Conservation (phyloP, 2,329 filamentous ascomycete genomes). For the Immersiporthe knoxdaviesiana region DNA sequence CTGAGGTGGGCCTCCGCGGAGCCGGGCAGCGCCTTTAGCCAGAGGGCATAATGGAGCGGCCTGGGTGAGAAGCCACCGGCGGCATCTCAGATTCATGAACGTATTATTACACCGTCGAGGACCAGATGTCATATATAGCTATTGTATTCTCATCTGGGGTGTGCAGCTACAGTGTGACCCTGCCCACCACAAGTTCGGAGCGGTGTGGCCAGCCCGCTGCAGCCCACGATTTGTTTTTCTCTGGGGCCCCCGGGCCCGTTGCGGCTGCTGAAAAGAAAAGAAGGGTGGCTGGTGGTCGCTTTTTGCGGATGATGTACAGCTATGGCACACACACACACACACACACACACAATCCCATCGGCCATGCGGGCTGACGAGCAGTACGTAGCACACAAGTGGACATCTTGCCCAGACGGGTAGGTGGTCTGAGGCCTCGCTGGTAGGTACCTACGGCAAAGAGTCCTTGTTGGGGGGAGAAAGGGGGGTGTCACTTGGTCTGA, state of each 20-base stretch:
- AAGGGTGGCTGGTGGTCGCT: not conserved
- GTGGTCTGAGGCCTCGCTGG: not conserved
- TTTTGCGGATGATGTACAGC: no score
- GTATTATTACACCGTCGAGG: no score
- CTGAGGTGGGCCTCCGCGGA: not conserved
- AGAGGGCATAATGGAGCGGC: not conserved
- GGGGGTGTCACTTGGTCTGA: not conserved
- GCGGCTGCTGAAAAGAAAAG: no score
- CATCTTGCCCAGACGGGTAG: conserved; percentile 4
- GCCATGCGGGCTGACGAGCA: not conserved
- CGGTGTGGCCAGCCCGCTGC: not conserved
- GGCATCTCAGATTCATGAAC: not conserved
- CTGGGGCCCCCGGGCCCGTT: no score
- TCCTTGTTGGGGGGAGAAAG: not conserved
- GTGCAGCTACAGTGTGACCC: not conserved
- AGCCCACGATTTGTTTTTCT: not conserved
- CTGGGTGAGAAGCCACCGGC: not conserved
- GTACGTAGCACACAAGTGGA: not conserved
- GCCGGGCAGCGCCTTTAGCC: not conserved
- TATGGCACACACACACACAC: no score
- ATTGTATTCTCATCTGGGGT: not conserved
- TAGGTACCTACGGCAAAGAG: not conserved
- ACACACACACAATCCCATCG: no score
- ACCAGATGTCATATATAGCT: not conserved
- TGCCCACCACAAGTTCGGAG: not conserved